Percentiles rank a stretch among this genome's conserved stretches.
These are phyloP conservation scores for Trichoderma cornu-damae DNA, from an alignment of 2,329 filamentous ascomycete species.

Conservation along the genomic window DNA sequence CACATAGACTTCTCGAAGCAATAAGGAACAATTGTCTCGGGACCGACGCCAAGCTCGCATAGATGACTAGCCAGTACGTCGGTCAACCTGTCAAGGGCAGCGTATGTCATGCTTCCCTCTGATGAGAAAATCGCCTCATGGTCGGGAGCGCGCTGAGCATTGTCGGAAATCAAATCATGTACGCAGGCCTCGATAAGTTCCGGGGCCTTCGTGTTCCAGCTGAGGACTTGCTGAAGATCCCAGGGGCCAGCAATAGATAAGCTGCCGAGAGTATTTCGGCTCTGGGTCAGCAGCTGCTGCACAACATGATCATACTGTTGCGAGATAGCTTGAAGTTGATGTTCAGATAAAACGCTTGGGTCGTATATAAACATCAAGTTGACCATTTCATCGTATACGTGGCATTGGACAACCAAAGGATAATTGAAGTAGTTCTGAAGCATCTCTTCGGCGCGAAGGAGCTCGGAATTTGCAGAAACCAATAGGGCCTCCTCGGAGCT, in stretches of 20 bases:
- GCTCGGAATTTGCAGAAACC: background rate
- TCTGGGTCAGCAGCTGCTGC: background rate
- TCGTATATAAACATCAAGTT: constrained; percentile 4
- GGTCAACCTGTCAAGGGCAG: background rate
- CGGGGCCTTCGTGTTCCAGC: background rate
- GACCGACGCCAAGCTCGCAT: constrained; percentile 24
- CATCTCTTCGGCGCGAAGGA: background rate
- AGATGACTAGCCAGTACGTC: constrained; percentile 8
- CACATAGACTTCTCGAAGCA: constrained; percentile 22
- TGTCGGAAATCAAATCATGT: background rate
- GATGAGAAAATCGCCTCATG: constrained; percentile 13
- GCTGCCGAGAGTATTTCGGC: background rate
- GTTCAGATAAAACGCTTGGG: background rate
- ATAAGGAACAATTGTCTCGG: constrained; percentile 21
- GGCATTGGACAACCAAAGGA: constrained; percentile 8
- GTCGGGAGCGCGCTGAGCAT: constrained; percentile 1
- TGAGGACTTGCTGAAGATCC: background rate
- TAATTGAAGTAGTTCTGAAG: constrained; percentile 11
- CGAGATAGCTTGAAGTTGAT: background rate
- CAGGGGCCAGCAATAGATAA: background rate
- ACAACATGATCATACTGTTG: constrained; percentile 3
- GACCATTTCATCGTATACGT: constrained; percentile 1
- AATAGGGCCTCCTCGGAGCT: background rate
- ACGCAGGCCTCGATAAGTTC: constrained; percentile 1
- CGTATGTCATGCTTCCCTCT: constrained; percentile 6